Base-by-base conservation (phyloP, 306 rosid species). In the Boehmeria nivea region DNA sequence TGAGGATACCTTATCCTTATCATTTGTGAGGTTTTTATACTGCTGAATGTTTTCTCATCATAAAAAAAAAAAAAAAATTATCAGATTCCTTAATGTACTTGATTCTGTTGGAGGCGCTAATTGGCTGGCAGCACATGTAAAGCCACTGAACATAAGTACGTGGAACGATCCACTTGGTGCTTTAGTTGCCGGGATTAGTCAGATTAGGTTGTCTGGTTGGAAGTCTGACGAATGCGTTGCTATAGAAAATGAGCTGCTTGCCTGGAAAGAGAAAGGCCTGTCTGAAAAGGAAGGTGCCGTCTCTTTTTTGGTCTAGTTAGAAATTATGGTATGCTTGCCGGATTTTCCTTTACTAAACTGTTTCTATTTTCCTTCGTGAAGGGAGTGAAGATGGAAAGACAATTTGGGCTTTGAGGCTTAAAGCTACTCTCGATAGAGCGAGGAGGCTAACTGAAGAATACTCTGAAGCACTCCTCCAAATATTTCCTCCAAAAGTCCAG, bases 371-470 rank as follows among this genome's bases (percentile, higher is more conserved):
- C 26, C 63, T 9, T 67, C 12, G 46, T 70, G 24, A 67, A 91
- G 99, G 89, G 53, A 85, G 71, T 77, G 99, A 91, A 77, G 99
- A 87, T 83, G 99, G 99, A 36, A 83, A 71, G 77, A 87, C 34
- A 33, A 75, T 87, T 58, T 91, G 96, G 99, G 74, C 89, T 40
- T 74, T 87, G 77, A 81, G 95, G 78, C 89, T 82, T 51, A 91
- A 91, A 76, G 89, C 95, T 61, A 87, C 96, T 57, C 96, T 91
- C 61, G 99, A 91, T 69, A 82, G 99, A 73, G 78, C 95, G 24
- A 85, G 88, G 70, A 83, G 99, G 80, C 82, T 91, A 51, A 91
- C 96, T 11, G 95, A 91, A 81, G 95, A 84, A 71, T 91, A 91
- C 64, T 80, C 96, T 14, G 99, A 91, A 84, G 83, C 83, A 43